Percentiles rank a stretch among this genome's conserved stretches.
Conservation (phyloP, 495 filamentous ascomycete genomes). For the Tetracladium setigerum region DNA sequence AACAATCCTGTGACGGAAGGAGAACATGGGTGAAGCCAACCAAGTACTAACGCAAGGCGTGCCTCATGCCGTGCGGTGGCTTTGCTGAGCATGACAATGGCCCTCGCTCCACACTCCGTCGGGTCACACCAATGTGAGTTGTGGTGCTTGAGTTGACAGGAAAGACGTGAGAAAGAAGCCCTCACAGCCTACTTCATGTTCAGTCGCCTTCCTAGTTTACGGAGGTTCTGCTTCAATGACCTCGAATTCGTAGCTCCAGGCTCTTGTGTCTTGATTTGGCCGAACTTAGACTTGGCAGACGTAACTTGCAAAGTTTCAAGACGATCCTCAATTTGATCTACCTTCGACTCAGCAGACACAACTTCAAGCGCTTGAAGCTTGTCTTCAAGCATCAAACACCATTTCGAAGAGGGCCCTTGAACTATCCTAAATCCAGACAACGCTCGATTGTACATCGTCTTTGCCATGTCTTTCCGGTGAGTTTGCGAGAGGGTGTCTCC, state of each 20-base stretch:
- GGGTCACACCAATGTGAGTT: too few species aligned
- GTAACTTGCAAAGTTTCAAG: constrained; percentile 16
- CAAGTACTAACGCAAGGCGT: too few species aligned
- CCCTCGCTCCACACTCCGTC: too few species aligned
- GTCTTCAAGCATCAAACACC: constrained; percentile 10
- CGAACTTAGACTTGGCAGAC: too few species aligned
- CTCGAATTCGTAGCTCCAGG: neutral
- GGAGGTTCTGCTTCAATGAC: constrained; percentile 2
- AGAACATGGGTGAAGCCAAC: too few species aligned
- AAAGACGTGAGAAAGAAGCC: constrained; percentile 1
- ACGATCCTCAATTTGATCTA: constrained; percentile 1
- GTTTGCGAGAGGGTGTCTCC: constrained; percentile 16
- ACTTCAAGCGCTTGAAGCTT: constrained; percentile 5
- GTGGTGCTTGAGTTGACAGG: neutral
- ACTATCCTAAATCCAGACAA: constrained; percentile 19
- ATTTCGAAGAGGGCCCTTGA: constrained; percentile 21
- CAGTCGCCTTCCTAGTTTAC: constrained; percentile 1
- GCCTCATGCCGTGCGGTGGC: too few species aligned
- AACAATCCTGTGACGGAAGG: too few species aligned
- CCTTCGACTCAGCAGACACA: constrained; percentile 1
- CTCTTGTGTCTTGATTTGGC: too few species aligned
- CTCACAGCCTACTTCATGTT: neutral
- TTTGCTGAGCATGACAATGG: too few species aligned
- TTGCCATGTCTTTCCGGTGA: constrained; percentile 16
- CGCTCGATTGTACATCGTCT: constrained; percentile 18